Base-by-base conservation (phyloP, 2,329 filamentous ascomycete species). In the Fusarium sp. region DNA sequence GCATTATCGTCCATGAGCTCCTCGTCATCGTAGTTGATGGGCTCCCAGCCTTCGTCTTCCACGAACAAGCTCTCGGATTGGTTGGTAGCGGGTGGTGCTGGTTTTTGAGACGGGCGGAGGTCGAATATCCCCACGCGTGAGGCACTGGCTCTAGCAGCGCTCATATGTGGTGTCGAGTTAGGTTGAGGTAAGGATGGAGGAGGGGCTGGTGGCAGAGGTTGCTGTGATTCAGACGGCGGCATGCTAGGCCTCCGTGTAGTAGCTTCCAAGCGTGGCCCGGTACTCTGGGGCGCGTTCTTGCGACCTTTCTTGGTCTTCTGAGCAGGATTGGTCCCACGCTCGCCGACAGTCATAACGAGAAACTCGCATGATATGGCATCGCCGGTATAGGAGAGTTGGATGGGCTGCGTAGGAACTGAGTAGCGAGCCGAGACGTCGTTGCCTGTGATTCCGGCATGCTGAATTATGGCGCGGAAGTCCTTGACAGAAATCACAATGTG, bases 401-500 rank as follows among this genome's bases (percentile, higher is more conserved):
- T 86, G 2, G 92, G 92, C 18, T 88, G 87, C 18, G 88, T 88
- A 6, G 92, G 92, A 27, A 87, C 82, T 3, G 92, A 94, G 79
- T 94, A 94, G 56, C 84, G 84, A 14, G 91, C 91, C 18, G 85
- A 87, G 16, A 94, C 83, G 47, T 87, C 85, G n/a, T 88, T 89
- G 55, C 89, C 88, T 8, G 90, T 85, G 25, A 89, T 88, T 25
- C 90, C 90, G 12, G 92, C 92, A 79, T 95, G 92, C 34, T 90
- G 87, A 54, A 94, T 88, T 57, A 94, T 92, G 34, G 92, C 90
- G 53, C 92, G 90, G 78, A 94, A 94, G 79, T 95, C 92, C 75
- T 93, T 94, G 76, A 95, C 92, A 72, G 90, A 93, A 75, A 94
- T 92, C 62, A 93, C 88, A 74, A 94, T 92, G 76, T 94, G 92